Evolutionary conservation across 148 eudicot genomes (phyloP), one percentile per base, ranked within the genome.

Genomic region (Rhododendron henanense): DNA sequence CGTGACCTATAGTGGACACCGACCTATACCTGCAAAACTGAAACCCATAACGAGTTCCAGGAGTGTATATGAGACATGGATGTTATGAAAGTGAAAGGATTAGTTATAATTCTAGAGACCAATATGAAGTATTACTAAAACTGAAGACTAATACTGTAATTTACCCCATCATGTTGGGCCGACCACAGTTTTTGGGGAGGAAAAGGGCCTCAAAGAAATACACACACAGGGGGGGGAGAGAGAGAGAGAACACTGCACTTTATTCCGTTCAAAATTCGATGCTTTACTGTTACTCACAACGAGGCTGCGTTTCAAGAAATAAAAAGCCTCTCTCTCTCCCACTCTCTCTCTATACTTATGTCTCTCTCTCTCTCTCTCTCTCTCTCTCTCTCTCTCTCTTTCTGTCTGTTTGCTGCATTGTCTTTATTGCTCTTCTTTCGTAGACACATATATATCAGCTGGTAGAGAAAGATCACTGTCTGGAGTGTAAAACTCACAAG

Each of bases 261-360:
- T 93, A 93, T 94, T 94, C 94, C 88, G 93, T 91, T 91, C 92
- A 94, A 63, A 93, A 90, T 78, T 86, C 86, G 85, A 81, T 87
- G 86, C 91, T 88, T 91, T 87, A 91, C 90, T 83, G 86, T 90
- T 69, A 69, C 75, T 69, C 75, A 69, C 16, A 69, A 69, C 75
- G 75, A 69, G 75, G 75, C 75, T 69, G 75, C 75, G 73, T 65
- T 65, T 65, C 73, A 65, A 87, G 83, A 90, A 86, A 71, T 84
- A 69, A 86, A 50, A 87, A 78, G 76, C 79, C 81, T 79, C 55
- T 51, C 39, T 0, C 69, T 41, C 87, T 76, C 63, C 35, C 51
- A 69, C 87, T 88, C 81, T 88, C 84, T 86, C 82, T 55, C 16
- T 10, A 5, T 41, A 23, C 69, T 48, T 59, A 78, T 65, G 45